A percentile compares a stretch with the other conserved stretches of the same genome.
Conservation (phyloP, 2,329 filamentous ascomycete genomes). For the Pseudopithomyces chartarum region DNA sequence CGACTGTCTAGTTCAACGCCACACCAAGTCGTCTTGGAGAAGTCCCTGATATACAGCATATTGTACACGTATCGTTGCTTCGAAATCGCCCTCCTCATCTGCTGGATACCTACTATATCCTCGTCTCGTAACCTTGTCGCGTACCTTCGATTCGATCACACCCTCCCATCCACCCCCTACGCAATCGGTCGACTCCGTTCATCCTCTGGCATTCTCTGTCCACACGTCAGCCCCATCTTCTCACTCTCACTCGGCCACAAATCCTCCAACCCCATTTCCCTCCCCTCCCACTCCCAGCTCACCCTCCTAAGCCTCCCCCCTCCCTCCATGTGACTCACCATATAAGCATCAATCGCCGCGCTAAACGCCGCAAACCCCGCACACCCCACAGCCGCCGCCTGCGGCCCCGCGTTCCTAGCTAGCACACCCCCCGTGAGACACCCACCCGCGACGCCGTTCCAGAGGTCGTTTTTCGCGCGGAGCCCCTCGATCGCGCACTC, state of each 20-base stretch:
- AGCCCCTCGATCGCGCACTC: conserved; percentile 95
- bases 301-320: background rate
- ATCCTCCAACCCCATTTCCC: background rate
- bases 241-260: too few species aligned
- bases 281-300: background rate
- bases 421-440: conserved; percentile 91
- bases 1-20: too few species aligned
- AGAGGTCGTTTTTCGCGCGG: conserved; percentile 90
- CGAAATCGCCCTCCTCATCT: too few species aligned
- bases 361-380: conserved; percentile 93
- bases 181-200: conserved; percentile 47
- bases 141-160: too few species aligned
- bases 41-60: background rate
- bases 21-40: too few species aligned
- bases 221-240: background rate
- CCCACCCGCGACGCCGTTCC: conserved; percentile 84
- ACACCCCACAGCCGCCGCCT: conserved; percentile 85
- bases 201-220: conserved; percentile 45
- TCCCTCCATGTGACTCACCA: conserved; percentile 52
- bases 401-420: conserved; percentile 84
- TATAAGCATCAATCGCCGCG: conserved; percentile 88
- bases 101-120: too few species aligned
- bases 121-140: too few species aligned
- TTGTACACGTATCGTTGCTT: conserved; percentile 1
- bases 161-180: conserved; percentile 14